Conservation (phyloP, 352 stramenopile genomes). For the Blastocystis sp. region DNA sequence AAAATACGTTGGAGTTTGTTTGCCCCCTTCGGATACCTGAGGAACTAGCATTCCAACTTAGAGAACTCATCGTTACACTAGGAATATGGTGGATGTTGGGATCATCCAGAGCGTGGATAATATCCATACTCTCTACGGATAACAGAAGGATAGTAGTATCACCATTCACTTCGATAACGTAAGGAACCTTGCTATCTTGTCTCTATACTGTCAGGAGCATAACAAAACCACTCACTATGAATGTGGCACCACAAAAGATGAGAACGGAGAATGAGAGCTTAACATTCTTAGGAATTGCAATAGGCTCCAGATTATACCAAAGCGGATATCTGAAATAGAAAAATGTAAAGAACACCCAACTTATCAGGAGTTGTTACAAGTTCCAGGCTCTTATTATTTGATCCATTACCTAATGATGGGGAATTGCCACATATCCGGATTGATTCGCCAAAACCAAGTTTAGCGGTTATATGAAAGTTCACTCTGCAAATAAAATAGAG, state of each 20-base stretch:
- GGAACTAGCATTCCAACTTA: not conserved
- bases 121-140: slow-evolving; percentile 48
- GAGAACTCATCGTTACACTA: not conserved
- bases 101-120: slow-evolving; percentile 40
- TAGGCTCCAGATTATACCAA: slow-evolving; percentile 79
- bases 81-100: slow-evolving; percentile 17
- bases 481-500: not conserved
- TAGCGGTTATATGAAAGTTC: slow-evolving; percentile 54
- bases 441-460: slow-evolving; percentile 46
- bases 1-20: not conserved
- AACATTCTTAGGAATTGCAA: slow-evolving; percentile 66
- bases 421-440: slow-evolving; percentile 44
- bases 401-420: not conserved
- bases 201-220: not conserved
- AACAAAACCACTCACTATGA: not conserved
- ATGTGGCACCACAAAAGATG: not conserved
- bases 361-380: slow-evolving; percentile 78
- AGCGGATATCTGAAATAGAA: slow-evolving; percentile 68
- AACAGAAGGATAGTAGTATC: not conserved
- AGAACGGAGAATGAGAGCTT: slow-evolving; percentile 3
- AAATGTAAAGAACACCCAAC: slow-evolving; percentile 64
- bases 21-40: not conserved
- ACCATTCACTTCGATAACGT: slow-evolving; percentile 24
- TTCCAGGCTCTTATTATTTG: slow-evolving; percentile 31
- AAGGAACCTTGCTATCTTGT: not conserved